Base-by-base conservation (phyloP, 2,329 filamentous ascomycete species). In the Pyrenophora seminiperda region DNA sequence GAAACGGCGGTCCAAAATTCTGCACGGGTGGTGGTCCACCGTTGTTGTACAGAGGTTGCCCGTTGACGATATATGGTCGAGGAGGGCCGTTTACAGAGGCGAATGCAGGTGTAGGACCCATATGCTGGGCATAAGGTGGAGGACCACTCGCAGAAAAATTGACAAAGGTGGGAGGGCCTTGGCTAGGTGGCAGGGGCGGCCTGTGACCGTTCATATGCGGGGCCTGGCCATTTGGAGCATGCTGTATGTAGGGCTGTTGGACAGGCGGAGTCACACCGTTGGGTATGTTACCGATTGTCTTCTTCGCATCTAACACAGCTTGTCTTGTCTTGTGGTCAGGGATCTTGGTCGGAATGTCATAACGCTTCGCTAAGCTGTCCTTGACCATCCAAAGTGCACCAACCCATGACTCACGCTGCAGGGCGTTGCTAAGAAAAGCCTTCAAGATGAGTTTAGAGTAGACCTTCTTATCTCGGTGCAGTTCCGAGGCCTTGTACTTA, bases 321-420 rank as follows among this genome's bases (percentile, higher is more conserved):
- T 73, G 70, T 17, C 67, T 59, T 2, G 68, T 73, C 42, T 72
- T 68, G 33, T 66, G 56, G 27, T 71, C 66, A 5, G 94, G 94
- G 10, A 97, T 85, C 44, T 90, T 85, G 13, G 86, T 93, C n/a
- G 86, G 91, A 56, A 99, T 94, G 55, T 90, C 87, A 72, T 94
- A 96, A 56, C 87, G 82, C 37, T 85, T 84, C 1, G 94, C 94
- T 51, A 96, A 86, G 45, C 91, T 86, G 29, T 88, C 83, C 75
- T 95, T 97, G 14, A 97, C 93, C 47, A 96, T 78, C 94, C 94
- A 99, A 0, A 94, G 93, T 0, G 94, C 94, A n/a, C 93, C 93
- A 53, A 86, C 93, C 91, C 92, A 97, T 3, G 91, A 84, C 67
- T 97, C 94, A 54, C 93, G 81, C 2, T 87, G 88, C n/a, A 97